Evolutionary conservation across 306 rosid species (phyloP), one percentile per base, ranked within the genome.

Genomic region (Fagus sylvatica): DNA sequence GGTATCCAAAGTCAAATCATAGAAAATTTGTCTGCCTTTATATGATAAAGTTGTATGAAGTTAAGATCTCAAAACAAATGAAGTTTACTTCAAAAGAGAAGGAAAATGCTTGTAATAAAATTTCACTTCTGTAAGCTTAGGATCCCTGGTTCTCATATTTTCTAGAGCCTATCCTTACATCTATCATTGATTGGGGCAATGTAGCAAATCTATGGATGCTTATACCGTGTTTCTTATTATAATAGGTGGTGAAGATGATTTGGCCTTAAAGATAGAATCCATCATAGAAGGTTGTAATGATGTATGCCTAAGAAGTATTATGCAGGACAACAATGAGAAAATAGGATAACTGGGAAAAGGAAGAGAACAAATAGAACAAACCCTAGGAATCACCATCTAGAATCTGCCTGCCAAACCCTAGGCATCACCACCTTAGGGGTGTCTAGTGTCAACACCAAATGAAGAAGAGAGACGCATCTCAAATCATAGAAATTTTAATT

Each of bases 271-370:
- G 90, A 76, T 93, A 67, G 97, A 93, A 48, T 78, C 90, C 75
- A 75, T 91, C n/a, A 74, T 90, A 53, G 96, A 91, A 73, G 89
- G 93, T 17, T 91, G 90, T 71, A 88, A 85, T 81, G 90, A 81
- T 80, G 76, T 39, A 39, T 83, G 75, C 33, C 65, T 12, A 53
- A 71, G 70, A 77, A 79, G 79, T 69, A 46, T 30, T 71, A 72
- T 22, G 28, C 28, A 22, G 28, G 28, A 22, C 28, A 22, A 22
- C 28, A 22, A 22, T 22, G 28, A 22, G 28, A 22, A 22, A n/a
- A n/a, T n/a, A n/a, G n/a, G n/a, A n/a, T n/a, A n/a, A n/a, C n/a
- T 22, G 28, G 28, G 28, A 22, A 22, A 22, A 22, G 28, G 28
- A 22, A 22, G 28, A 22, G 28, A 22, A 22, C 28, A 22, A 22